Conservation (phyloP, 306 rosid species). For the Fagus crenata region DNA sequence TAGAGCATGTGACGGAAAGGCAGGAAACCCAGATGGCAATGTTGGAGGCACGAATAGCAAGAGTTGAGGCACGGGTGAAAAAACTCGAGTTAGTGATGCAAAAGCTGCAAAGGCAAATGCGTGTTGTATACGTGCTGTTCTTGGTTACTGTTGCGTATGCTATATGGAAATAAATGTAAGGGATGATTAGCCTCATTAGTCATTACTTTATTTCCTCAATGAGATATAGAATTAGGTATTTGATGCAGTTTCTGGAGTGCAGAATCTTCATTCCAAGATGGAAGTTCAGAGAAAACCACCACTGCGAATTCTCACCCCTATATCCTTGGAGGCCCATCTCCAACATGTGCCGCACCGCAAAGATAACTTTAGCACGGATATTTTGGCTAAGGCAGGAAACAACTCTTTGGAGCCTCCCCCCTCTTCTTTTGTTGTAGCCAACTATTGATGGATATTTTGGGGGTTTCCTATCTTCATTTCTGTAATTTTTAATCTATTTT, state of each 20-base stretch:
- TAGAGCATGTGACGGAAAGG: conserved; percentile 7
- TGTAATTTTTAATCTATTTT: too few species aligned
- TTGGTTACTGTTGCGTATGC: conserved; percentile 20
- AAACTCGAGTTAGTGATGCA: conserved; percentile 25
- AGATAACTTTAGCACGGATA: too few species aligned
- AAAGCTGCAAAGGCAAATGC: conserved; percentile 23
- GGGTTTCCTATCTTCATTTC: too few species aligned
- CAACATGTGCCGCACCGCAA: too few species aligned
- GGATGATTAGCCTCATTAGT: conserved; percentile 6
- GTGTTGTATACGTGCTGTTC: conserved; percentile 12
- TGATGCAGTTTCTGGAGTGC: not conserved
- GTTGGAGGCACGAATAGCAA: conserved; percentile 25
- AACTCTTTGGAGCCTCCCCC: too few species aligned
- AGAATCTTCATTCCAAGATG: not conserved
- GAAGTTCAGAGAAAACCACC: not conserved
- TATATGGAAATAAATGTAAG: conserved; percentile 17
- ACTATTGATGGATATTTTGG: too few species aligned
- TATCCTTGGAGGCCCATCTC: too few species aligned
- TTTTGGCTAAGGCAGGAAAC: too few species aligned
- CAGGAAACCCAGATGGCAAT: conserved; percentile 22
- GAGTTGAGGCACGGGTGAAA: conserved; percentile 26
- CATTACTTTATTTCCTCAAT: not conserved
- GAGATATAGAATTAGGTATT: not conserved
- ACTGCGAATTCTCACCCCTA: too few species aligned
- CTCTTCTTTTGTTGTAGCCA: too few species aligned